Evolutionary conservation across 1,284 basidiomycete species (phyloP).

Genomic region (Microbotryum intermedium): DNA sequence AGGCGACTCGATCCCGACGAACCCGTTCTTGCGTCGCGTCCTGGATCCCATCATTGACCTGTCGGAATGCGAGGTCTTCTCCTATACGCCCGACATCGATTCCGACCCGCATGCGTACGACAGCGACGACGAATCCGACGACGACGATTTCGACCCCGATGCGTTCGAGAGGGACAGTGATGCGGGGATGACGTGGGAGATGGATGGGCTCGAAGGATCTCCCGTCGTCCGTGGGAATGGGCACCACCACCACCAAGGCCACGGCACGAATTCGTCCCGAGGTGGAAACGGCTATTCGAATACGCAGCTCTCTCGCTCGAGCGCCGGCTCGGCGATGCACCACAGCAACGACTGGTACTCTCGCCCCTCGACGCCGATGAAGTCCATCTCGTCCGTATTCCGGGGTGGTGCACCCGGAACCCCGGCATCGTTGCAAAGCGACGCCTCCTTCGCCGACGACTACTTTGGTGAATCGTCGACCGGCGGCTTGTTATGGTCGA

Average conservation of each 20-base stretch:
- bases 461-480: conserved; percentile 41
- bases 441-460: conserved; percentile 6
- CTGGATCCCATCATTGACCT: conserved; percentile 86
- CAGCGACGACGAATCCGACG: conserved; percentile 38
- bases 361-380: conserved; percentile 16
- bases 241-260: background rate
- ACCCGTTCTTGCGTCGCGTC: conserved; percentile 75
- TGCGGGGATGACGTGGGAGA: conserved; percentile 20
- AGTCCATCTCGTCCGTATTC: conserved; percentile 23
- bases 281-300: too few species aligned
- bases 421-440: background rate
- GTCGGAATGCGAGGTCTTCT: conserved; percentile 88
- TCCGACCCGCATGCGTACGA: conserved; percentile 78
- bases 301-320: background rate
- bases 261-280: background rate
- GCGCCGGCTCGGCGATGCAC: conserved; percentile 1
- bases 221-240: background rate
- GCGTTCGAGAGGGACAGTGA: conserved; percentile 33
- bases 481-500: conserved; percentile 90
- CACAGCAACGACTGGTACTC: background rate
- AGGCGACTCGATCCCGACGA: conserved; percentile 45
- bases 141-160: conserved; percentile 34
- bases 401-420: conserved; percentile 3
- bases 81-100: conserved; percentile 87
- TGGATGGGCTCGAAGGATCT: conserved; percentile 18